A percentile compares a stretch with the other conserved stretches of the same genome.
Evolutionary conservation across 352 stramenopile species (phyloP).

Genomic region (Elongisporangium anandrum): DNA sequence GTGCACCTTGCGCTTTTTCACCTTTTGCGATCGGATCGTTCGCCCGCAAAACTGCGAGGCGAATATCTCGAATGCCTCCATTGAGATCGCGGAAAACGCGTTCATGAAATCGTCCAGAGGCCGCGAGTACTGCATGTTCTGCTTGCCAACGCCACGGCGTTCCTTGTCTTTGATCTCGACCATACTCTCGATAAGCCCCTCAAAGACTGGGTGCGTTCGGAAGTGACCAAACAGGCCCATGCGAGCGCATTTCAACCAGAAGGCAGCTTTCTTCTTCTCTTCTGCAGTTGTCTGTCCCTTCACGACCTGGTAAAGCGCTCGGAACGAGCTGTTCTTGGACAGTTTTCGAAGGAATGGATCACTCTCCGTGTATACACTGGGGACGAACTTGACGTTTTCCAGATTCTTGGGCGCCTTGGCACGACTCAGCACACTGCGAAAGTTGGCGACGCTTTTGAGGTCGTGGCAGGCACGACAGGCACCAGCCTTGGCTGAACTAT

Average conservation of each 20-base stretch:
- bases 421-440: conserved; percentile 70
- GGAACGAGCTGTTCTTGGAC: conserved; percentile 72
- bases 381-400: conserved; percentile 79
- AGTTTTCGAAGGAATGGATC: conserved; percentile 77
- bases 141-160: conserved; percentile 72
- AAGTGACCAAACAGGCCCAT: conserved; percentile 76
- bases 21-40: conserved; percentile 67
- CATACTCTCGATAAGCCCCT: conserved; percentile 76
- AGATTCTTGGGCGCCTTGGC: conserved; percentile 67
- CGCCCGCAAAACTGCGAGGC: conserved; percentile 66
- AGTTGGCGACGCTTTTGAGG: conserved; percentile 63
- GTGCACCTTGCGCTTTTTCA: conserved; percentile 44
- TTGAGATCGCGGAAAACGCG: conserved; percentile 48
- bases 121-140: conserved; percentile 81
- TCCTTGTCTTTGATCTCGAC: conserved; percentile 82
- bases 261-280: conserved; percentile 37
- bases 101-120: conserved; percentile 75
- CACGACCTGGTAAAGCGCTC: conserved; percentile 57
- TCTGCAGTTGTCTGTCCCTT: conserved; percentile 22
- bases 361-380: conserved; percentile 69
- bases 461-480: conserved; percentile 66
- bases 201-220: conserved; percentile 63
- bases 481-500: conserved; percentile 19
- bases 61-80: conserved; percentile 79
- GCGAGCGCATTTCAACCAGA: conserved; percentile 70